phyloP scores from a whole-genome alignment of 345 rosid species.

The Lumnitzera racemosa region DNA sequence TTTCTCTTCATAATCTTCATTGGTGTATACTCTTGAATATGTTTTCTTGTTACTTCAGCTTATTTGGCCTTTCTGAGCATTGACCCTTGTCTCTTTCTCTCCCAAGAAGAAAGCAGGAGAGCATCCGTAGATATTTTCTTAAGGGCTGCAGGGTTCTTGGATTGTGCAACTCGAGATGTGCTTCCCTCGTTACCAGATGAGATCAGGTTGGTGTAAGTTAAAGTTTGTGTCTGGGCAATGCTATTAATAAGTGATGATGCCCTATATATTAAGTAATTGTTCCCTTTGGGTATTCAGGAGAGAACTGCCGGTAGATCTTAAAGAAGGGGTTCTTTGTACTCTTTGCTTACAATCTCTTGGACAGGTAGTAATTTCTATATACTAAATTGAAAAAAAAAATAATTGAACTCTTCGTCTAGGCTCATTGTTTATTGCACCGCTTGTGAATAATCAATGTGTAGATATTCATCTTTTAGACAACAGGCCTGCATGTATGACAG shows the following conservation, averaged over 20 bases:
- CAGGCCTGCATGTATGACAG: too few species aligned
- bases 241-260: too few species aligned
- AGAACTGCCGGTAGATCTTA: constrained; percentile 84
- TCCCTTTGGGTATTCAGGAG: constrained; percentile 44
- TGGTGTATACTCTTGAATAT: too few species aligned
- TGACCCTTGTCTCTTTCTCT: constrained; percentile 5
- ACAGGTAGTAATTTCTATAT: constrained; percentile 42
- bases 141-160: constrained; percentile 96
- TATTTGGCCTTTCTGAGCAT: too few species aligned
- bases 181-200: constrained; percentile 79
- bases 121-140: constrained; percentile 84
- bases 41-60: too few species aligned
- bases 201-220: constrained; percentile 46
- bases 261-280: background rate
- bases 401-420: constrained; percentile 1
- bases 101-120: constrained; percentile 66
- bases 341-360: constrained; percentile 95
- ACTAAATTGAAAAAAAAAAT: too few species aligned
- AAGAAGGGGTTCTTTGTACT: constrained; percentile 87
- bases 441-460: background rate
- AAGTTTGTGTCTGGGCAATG: background rate
- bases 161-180: constrained; percentile 83
- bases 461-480: too few species aligned
- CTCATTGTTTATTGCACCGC: background rate
- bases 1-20: too few species aligned